Conservation (phyloP, 1,284 basidiomycete genomes). For the Sporisorium scitamineum region DNA sequence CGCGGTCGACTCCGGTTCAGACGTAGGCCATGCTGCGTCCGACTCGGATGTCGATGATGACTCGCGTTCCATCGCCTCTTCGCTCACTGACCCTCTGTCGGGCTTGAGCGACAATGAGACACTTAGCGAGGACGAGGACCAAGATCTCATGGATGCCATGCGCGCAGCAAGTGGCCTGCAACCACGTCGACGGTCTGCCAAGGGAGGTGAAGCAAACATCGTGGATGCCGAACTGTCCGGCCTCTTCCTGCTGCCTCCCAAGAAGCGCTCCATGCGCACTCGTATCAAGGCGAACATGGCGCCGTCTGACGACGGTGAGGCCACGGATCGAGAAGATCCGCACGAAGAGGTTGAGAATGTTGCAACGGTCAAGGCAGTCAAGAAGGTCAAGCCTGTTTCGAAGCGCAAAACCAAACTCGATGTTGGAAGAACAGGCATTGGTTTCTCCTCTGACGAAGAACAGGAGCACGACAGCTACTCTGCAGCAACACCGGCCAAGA, state of each 20-base stretch:
- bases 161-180: constrained; percentile 23
- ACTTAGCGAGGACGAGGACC: constrained; percentile 52
- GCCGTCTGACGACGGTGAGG: constrained; percentile 27
- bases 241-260: constrained; percentile 57
- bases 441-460: constrained; percentile 37
- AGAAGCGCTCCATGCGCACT: constrained; percentile 63
- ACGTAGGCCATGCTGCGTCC: background rate
- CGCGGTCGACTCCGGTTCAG: constrained; percentile 10
- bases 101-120: constrained; percentile 50
- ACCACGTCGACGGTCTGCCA: constrained; percentile 12
- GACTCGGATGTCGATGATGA: constrained; percentile 32
- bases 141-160: constrained; percentile 45
- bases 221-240: constrained; percentile 39
- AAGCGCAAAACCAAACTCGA: constrained; percentile 35
- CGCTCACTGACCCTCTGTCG: constrained; percentile 59
- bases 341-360: constrained; percentile 8
- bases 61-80: constrained; percentile 51
- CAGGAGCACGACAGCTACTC: constrained; percentile 13
- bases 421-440: constrained; percentile 4
- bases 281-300: constrained; percentile 58
- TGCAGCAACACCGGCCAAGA: constrained; percentile 34
- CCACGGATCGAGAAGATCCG: constrained; percentile 4
- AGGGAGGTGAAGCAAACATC: constrained; percentile 6
- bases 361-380: constrained; percentile 1
- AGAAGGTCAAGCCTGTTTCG: constrained; percentile 15